Conservation (phyloP, 129 eudicot genomes). For the Tagetes patula region DNA sequence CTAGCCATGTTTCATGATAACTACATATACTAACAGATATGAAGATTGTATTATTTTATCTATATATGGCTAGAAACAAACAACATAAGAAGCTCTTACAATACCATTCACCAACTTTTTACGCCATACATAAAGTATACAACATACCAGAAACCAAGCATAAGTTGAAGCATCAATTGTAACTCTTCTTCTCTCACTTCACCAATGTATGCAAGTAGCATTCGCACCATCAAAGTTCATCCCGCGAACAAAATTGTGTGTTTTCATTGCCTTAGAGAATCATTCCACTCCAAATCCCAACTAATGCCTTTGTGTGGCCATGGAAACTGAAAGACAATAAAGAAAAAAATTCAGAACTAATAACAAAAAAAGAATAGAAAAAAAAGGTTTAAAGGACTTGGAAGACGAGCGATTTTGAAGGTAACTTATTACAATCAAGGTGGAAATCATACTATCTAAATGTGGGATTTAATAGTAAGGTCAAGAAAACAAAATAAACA, state of each 20-base stretch:
- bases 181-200: slow-evolving; percentile 12
- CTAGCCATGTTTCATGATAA: slow-evolving; percentile 28
- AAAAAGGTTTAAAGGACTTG: not conserved
- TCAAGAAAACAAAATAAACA: not conserved
- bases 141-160: slow-evolving; percentile 30
- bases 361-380: not conserved
- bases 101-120: slow-evolving; percentile 34
- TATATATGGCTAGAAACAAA: slow-evolving; percentile 35
- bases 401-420: not conserved
- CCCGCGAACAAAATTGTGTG: slow-evolving; percentile 44
- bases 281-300: slow-evolving; percentile 10
- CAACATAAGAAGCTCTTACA: slow-evolving; percentile 39
- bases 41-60: slow-evolving; percentile 15
- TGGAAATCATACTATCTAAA: not conserved
- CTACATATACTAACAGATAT: slow-evolving; percentile 57
- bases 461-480: not conserved
- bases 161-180: slow-evolving; percentile 13
- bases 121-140: slow-evolving; percentile 20
- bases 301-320: slow-evolving; percentile 20
- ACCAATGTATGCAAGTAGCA: slow-evolving; percentile 9
- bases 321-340: slow-evolving; percentile 16
- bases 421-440: not conserved
- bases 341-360: not conserved
- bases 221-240: slow-evolving; percentile 24
- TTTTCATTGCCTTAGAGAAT: slow-evolving; percentile 22